Evolutionary conservation across 768 basidiomycete genomes (phyloP), one percentile per base, ranked within the genome.

Genomic region (Exidia glandulosa): DNA sequence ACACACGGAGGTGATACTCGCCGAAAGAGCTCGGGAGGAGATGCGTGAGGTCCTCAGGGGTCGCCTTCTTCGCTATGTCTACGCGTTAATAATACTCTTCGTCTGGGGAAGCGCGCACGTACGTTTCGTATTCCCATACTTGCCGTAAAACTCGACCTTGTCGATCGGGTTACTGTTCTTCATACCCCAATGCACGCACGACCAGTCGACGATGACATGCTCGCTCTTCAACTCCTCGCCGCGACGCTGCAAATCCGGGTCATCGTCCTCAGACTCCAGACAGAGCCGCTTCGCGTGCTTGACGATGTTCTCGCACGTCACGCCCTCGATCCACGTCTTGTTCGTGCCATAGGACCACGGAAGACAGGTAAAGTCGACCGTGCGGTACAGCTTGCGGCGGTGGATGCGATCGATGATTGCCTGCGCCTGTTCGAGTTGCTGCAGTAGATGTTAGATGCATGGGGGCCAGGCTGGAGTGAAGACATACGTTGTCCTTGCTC

Each of bases 101-200:
- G 31, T 36, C 27, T n/a, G n/a, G n/a, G n/a, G n/a, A 34, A 54
- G 16, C n/a, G 9, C 36, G 27, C 13, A 47, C 25, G 19, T 13
- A 69, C 77, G 61, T 65, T 84, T 70, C 0, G 81, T 81, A 19
- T 79, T 75, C 19, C 14, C 14, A 14, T 75, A 72, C 69, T 90
- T 90, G 0, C 83, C 81, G 65, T 90, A 91, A 66, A 91, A 93
- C 67, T 77, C 81, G 58, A 90, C 81, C 16, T 71, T 77, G 50
- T 85, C 79, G 52, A 91, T 66, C 1, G 90, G 90, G 64, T 88
- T 88, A 62, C 74, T 69, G 48, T 82, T 80, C 63, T 79, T 75
- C 82, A 86, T 88, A 2, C 90, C 90, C 65, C 87, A 86, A 67
- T 92, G 90, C 77, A 91, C 77, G n/a, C 68, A 65, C 1, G 82